Percentiles rank a stretch among this genome's conserved stretches.
phyloP scores from a whole-genome alignment of 345 rosid genomes.

The Lagerstroemia speciosa region DNA sequence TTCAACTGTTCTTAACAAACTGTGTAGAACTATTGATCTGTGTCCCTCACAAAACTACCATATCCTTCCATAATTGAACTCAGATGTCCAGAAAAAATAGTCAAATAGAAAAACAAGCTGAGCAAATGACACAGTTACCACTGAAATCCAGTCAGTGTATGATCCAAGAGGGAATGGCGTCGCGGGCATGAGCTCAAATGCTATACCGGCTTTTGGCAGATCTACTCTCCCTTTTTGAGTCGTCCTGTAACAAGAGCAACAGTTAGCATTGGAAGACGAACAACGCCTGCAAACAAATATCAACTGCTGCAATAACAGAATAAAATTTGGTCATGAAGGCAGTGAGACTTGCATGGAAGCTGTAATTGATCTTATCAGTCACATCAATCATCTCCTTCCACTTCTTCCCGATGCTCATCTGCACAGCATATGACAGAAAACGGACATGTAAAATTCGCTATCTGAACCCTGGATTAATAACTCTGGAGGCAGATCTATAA shows the following conservation, averaged over 20 bases:
- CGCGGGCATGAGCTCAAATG: conserved; percentile 30
- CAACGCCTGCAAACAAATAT: background rate
- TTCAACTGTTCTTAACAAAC: no score
- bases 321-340: conserved; percentile 5
- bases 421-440: conserved; percentile 1
- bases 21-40: no score
- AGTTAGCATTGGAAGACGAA: background rate
- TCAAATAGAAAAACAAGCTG: background rate
- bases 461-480: no score
- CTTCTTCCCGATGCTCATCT: conserved; percentile 90
- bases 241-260: conserved; percentile 46
- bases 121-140: background rate
- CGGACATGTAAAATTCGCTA: background rate
- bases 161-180: background rate
- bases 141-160: background rate
- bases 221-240: conserved; percentile 49
- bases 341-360: conserved; percentile 52
- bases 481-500: no score
- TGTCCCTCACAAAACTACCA: no score
- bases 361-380: conserved; percentile 69
- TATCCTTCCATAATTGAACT: no score
- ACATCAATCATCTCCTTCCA: conserved; percentile 83
- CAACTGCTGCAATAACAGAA: conserved; percentile 5
- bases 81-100: no score
- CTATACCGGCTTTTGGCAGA: conserved; percentile 47